Evolutionary conservation across 768 basidiomycete species (phyloP), one percentile per base, ranked within the genome.

Genomic region (Kwoniella europaea): DNA sequence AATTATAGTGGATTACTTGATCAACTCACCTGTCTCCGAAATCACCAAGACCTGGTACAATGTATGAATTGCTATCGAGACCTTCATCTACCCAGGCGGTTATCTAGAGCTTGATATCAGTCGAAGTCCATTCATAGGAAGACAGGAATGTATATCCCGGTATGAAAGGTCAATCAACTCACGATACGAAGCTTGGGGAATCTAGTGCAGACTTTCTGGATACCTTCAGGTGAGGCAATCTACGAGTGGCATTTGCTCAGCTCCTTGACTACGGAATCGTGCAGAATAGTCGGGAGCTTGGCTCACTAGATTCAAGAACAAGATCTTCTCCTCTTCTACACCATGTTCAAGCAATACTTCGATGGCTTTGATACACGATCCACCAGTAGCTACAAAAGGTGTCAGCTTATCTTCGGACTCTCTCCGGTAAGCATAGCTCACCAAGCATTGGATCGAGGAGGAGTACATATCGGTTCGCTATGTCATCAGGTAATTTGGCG

Each of bases 401-500:
- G 22, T 63, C 63, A 73, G 63, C 24, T 24, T 24, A 24, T 24
- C 24, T 1, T 24, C 24, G 1, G 24, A 24, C 24, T 24, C 1
- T 24, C 24, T 24, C 1, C 1, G 24, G 24, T 24, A 24, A 24
- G 24, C 24, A 24, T 24, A 24, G 75, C 90, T 62, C 77, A 93
- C 94, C 93, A 59, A 98, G 89, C 96, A 99, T 99, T 0, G 96
- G 96, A 82, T 99, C 96, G 22, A 99, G 88, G 15, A 99, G 89
- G 46, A 99, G 89, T 59, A 94, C 93, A 81, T 96, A 98, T 57
- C 97, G 90, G 43, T 87, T 86, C 0, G 92, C 90, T 68, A 98
- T 97, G 82, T 98, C 96, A 78, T 91, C 91, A 2, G 96, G 96
- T 63, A 98, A 91, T 91, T 97, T 84, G 56, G 82, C 80, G 68